Base-by-base conservation (phyloP, 192 early-diverging fungal species). In the Backusella sp. region DNA sequence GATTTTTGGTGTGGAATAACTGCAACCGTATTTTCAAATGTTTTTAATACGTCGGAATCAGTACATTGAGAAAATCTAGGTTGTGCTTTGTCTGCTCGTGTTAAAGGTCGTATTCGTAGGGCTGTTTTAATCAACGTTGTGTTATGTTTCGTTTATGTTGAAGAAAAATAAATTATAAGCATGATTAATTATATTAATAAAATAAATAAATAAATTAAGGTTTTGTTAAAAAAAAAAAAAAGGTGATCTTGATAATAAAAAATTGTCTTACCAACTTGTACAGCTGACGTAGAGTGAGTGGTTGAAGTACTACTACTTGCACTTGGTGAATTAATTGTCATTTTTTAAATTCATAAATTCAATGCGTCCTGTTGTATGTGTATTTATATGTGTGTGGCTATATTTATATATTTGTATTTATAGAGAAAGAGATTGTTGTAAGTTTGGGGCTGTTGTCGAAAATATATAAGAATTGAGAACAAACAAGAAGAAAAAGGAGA, bases 1-100 rank as follows among this genome's bases (percentile, higher is more conserved):
- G 78, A 72, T 66, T 79, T 79, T 70, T 70, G 78, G 15, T 79
- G 73, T 44, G 68, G 78, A 53, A 62, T 69, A 26, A 79, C 34
- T 17, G 78, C 65, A 23, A 74, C 62, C 0, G 56, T 72, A 37
- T 79, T 79, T 68, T 72, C 67, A 69, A 73, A 72, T 19, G 76
- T 70, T 76, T 80, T 77, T 36, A 77, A 19, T 19, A 77, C 67
- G 68, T 77, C 79, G 46, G 74, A 77, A 56, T 77, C 71, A 26
- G 72, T 72, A 4, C 28, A 68, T 12, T 76, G 59, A 23, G 75
- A 73, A 36, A 80, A 77, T 26, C 74, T 70, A 41, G 74, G 74
- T 65, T 68, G 67, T n/a, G 53, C 35, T 39, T 71, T 70, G 30
- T 80, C 76, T 32, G 56, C 67, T 66, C 52, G 49, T 28, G 74